Evolutionary conservation across 108 stramenopile genomes (phyloP).

Genomic region (Cyclotella distinguenda): DNA sequence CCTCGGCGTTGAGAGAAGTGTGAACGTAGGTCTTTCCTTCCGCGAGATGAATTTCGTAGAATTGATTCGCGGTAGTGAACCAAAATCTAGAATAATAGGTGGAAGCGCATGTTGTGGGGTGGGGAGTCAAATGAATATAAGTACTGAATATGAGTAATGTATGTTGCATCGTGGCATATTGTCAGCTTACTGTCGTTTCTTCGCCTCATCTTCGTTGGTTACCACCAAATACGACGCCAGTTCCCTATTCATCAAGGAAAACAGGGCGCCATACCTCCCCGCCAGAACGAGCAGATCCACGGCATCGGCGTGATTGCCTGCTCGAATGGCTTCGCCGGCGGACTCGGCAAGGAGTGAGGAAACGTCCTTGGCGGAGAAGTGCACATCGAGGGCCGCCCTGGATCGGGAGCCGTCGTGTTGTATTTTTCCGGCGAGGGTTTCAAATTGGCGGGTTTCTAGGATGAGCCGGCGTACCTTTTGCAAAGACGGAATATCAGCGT

Average conservation of each 20-base stretch:
- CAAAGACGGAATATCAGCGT: background rate
- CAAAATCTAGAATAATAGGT: slow-evolving; percentile 46
- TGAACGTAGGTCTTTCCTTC: slow-evolving; percentile 53
- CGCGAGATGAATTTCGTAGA: slow-evolving; percentile 52
- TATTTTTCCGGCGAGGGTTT: slow-evolving; percentile 43
- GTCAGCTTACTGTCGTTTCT: slow-evolving; percentile 37
- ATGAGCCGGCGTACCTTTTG: slow-evolving; percentile 43
- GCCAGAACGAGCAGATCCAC: slow-evolving; percentile 52
- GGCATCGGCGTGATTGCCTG: slow-evolving; percentile 47
- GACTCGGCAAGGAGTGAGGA: slow-evolving; percentile 53
- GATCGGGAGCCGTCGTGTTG: slow-evolving; percentile 44
- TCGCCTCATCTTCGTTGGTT: slow-evolving; percentile 41
- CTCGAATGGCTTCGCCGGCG: slow-evolving; percentile 39
- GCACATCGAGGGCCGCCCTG: slow-evolving; percentile 56
- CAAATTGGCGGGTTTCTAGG: slow-evolving; percentile 49
- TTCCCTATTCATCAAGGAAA: slow-evolving; percentile 55
- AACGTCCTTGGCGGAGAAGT: slow-evolving; percentile 56
- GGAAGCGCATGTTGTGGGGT: background rate
- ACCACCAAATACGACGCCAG: slow-evolving; percentile 47
- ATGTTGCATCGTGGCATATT: too few species aligned
- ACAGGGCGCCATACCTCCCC: slow-evolving; percentile 44
- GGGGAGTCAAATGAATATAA: background rate
- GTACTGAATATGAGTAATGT: too few species aligned
- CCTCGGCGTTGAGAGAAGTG: slow-evolving; percentile 58
- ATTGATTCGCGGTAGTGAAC: slow-evolving; percentile 55